Conservation (phyloP, 805 yeast species). For the Millerozyma miso region DNA sequence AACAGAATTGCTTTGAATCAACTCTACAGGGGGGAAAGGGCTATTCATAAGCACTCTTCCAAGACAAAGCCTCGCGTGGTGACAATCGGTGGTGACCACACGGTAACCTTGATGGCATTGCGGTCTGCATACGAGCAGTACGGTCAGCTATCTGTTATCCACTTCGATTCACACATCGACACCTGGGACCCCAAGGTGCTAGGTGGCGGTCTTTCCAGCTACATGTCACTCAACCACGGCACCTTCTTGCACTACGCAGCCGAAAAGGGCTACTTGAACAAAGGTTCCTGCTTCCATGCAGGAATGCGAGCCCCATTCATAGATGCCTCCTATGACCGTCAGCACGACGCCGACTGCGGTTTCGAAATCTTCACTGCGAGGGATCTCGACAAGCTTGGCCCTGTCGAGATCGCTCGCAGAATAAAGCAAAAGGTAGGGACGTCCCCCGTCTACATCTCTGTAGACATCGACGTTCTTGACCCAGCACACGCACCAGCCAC, state of each 20-base stretch:
- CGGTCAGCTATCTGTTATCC: conserved; percentile 49
- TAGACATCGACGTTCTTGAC: conserved; percentile 63
- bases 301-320: conserved; percentile 65
- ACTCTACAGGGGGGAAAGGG: conserved; percentile 48
- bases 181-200: conserved; percentile 63
- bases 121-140: conserved; percentile 47
- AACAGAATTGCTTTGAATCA: conserved; percentile 58
- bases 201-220: conserved; percentile 60
- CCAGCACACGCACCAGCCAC: conserved; percentile 76
- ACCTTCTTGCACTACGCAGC: conserved; percentile 68
- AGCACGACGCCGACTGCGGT: conserved; percentile 55
- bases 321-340: conserved; percentile 28
- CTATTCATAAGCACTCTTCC: conserved; percentile 18
- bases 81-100: conserved; percentile 62
- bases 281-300: conserved; percentile 50
- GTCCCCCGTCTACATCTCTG: conserved; percentile 41
- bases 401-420: conserved; percentile 29
- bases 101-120: conserved; percentile 48
- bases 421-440: conserved; percentile 34
- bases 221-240: conserved; percentile 62
- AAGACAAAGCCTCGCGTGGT: conserved; percentile 29
- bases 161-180: conserved; percentile 67
- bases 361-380: conserved; percentile 43
- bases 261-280: conserved; percentile 56
- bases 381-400: conserved; percentile 42